Percentiles rank a stretch among this genome's conserved stretches.
Conservation (phyloP, 192 early-diverging fungal species). For the Rhizoclosmatium globosum region DNA sequence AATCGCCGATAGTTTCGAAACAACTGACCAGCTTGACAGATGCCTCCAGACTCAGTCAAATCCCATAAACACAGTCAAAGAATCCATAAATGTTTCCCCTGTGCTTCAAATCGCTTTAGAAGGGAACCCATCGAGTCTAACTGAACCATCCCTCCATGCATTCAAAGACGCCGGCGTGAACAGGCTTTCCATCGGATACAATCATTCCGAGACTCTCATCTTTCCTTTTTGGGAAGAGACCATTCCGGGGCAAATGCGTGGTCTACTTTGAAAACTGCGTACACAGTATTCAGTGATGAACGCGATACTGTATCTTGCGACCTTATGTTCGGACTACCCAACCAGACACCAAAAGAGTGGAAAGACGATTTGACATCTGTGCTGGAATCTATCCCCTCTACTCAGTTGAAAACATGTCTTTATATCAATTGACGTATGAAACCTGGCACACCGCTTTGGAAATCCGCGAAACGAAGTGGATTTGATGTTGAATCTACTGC, state of each 20-base stretch:
- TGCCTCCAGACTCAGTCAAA: conserved; percentile 11
- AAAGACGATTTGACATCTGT: conserved; percentile 44
- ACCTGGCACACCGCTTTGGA: conserved; percentile 54
- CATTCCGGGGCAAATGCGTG: conserved; percentile 30
- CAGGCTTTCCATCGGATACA: conserved; percentile 64
- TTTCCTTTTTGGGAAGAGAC: conserved; percentile 54
- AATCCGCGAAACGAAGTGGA: background rate
- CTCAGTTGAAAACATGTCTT: conserved; percentile 48
- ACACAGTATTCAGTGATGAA: conserved; percentile 29
- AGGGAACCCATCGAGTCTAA: conserved; percentile 29
- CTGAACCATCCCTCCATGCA: conserved; percentile 43
- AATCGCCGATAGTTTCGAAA: conserved; percentile 39
- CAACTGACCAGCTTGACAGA: no score
- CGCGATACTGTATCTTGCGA: conserved; percentile 57
- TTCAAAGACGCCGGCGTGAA: conserved; percentile 50
- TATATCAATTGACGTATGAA: conserved; percentile 68
- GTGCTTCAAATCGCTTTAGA: conserved; percentile 61
- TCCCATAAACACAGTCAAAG: conserved; percentile 30
- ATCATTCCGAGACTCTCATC: conserved; percentile 46
- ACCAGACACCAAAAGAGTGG: conserved; percentile 53
- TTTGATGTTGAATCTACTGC: conserved; percentile 18
- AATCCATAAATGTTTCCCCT: conserved; percentile 33
- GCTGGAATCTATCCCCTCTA: conserved; percentile 34
- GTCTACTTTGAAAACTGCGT: background rate
- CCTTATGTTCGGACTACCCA: conserved; percentile 61